Conservation (phyloP, 2,329 filamentous ascomycete species). For the Hypoxylon sp. region DNA sequence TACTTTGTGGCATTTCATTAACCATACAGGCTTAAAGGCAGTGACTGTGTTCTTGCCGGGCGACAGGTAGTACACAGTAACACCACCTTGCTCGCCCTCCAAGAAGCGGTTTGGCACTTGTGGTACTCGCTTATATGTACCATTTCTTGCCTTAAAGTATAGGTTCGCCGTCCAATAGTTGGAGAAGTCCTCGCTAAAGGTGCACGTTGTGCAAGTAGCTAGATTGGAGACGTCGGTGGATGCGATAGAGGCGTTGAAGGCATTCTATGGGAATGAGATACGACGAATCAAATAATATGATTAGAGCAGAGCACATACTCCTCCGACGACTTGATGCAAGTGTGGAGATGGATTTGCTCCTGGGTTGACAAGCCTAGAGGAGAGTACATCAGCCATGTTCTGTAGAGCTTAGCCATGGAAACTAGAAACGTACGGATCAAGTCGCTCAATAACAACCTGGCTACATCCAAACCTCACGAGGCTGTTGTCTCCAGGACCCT, state of each 20-base stretch:
- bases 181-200: conserved; percentile 52
- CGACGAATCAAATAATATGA: neutral
- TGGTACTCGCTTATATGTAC: conserved; percentile 51
- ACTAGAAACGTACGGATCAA: conserved; percentile 39
- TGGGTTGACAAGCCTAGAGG: conserved; percentile 40
- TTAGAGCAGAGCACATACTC: conserved; percentile 23
- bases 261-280: conserved; percentile 34
- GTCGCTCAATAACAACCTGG: conserved; percentile 46
- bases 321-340: conserved; percentile 44
- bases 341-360: conserved; percentile 43
- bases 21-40: conserved; percentile 64
- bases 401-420: neutral
- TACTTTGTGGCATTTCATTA: conserved; percentile 57
- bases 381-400: conserved; percentile 18
- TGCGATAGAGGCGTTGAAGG: conserved; percentile 53
- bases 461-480: conserved; percentile 49
- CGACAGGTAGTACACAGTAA: conserved; percentile 60
- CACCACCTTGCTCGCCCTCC: conserved; percentile 49
- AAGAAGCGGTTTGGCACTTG: conserved; percentile 55
- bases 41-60: conserved; percentile 54
- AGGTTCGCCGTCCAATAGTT: conserved; percentile 51
- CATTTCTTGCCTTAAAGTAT: conserved; percentile 48
- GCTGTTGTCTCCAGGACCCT: conserved; percentile 42
- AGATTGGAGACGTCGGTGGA: conserved; percentile 44
- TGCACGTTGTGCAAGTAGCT: conserved; percentile 59